A percentile compares a stretch with the other conserved stretches of the same genome.
Evolutionary conservation across 306 rosid species (phyloP).

Genomic region (Trifolium subterraneum): DNA sequence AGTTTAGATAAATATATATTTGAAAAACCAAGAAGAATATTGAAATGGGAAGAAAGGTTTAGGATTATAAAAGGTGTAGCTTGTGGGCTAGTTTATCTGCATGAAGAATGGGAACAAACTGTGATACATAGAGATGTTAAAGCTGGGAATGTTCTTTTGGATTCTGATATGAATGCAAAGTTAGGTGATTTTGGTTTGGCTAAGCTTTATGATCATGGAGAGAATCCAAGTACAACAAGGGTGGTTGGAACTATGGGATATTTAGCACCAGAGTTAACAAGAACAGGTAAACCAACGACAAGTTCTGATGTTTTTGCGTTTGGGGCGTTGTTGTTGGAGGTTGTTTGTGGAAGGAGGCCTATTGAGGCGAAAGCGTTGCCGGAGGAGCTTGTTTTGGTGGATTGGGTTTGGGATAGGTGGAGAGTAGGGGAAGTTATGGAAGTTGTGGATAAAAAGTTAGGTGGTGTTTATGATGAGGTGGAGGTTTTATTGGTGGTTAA

Average conservation of each 20-base stretch:
- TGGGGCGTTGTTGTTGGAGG: constrained; percentile 63
- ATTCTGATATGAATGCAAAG: constrained; percentile 57
- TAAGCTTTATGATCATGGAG: constrained; percentile 57
- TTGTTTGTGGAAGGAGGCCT: constrained; percentile 70
- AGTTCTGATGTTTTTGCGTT: constrained; percentile 67
- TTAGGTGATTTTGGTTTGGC: constrained; percentile 73
- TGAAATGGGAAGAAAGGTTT: constrained; percentile 66
- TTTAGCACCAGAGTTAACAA: constrained; percentile 66
- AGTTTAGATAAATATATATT: constrained; percentile 65
- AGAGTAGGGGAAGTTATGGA: constrained; percentile 45
- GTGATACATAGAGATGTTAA: constrained; percentile 72
- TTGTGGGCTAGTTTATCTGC: constrained; percentile 58
- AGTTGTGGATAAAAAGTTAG: constrained; percentile 52
- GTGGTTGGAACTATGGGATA: constrained; percentile 73
- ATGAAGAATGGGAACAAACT: constrained; percentile 70
- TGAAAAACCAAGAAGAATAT: constrained; percentile 37
- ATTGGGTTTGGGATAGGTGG: constrained; percentile 71
- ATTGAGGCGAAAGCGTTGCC: constrained; percentile 62
- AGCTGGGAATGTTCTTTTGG: constrained; percentile 69
- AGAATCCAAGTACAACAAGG: constrained; percentile 60
- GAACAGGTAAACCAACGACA: constrained; percentile 59
- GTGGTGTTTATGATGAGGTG: constrained; percentile 46
- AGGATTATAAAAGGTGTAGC: constrained; percentile 66
- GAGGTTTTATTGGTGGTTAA: constrained; percentile 57
- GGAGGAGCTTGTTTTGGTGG: constrained; percentile 65